Evolutionary conservation across 106 monocot genomes (phyloP), one percentile per base, ranked within the genome.

Genomic region (Phalaenopsis equestris): DNA sequence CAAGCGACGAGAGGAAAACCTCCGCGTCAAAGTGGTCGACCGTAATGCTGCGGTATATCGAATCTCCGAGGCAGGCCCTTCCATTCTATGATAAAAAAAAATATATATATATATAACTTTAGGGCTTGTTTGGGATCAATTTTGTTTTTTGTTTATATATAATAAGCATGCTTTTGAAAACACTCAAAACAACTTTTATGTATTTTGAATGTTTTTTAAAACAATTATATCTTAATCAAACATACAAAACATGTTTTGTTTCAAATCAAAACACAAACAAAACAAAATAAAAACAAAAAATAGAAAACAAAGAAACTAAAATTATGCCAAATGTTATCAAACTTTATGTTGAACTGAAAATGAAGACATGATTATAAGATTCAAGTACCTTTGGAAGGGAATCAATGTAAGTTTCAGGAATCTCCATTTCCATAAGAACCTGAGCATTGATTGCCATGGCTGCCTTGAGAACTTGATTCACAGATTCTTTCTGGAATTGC

Each of bases 391-490:
- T 90, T 12, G 90, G 90, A 72, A 90, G 87, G n/a, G 84, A 75
- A 42, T 90, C 90, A 19, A 90, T 78, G 41, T 90, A 87, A 30
- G 79, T 56, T 72, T 90, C 90, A 42, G 90, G 90, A 30, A 87
- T 76, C 42, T 80, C 77, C 90, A 90, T 90, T 81, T 90, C 90
- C 78, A 79, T 85, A 19, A 90, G 85, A 81, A 87, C 85, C 76
- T 90, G 87, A 52, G 90, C 87, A 73, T 90, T 90, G 45, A 90
- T 90, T 30, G 90, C 87, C 90, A 87, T 87, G 17, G 87, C 87
- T 42, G 87, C 87, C 61, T 90, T 90, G 16, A 90, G 87, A 75
- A 90, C 84, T 79, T 90, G 90, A 78, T 87, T 87, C 41, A 89
- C 84, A 9, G 79, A 80, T 77, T 85, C 90, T 72, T 85, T 90